Conservation (phyloP, 2,329 filamentous ascomycete species). For the Diaporthe caulivora region DNA sequence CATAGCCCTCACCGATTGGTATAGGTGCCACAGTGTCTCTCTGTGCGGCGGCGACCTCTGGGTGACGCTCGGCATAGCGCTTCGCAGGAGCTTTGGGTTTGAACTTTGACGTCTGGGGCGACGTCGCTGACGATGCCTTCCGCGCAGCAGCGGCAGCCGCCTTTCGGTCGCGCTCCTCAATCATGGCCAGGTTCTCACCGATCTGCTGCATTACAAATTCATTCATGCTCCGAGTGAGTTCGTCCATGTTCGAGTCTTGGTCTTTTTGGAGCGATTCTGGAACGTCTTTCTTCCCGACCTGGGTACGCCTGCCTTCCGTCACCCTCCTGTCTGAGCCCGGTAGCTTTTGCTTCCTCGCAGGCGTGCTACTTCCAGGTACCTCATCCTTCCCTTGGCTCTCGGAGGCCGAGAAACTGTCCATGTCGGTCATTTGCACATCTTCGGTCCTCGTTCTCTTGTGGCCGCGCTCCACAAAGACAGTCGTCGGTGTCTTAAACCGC, state of each 20-base stretch:
- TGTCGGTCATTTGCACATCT: constrained; percentile 35
- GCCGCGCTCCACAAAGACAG: constrained; percentile 68
- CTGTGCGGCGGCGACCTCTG: constrained; percentile 50
- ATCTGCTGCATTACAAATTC: constrained; percentile 71
- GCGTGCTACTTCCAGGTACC: constrained; percentile 43
- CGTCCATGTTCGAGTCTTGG: constrained; percentile 59
- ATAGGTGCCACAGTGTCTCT: constrained; percentile 37
- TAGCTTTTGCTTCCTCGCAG: constrained; percentile 49
- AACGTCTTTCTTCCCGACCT: constrained; percentile 42
- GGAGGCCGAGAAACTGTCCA: background rate
- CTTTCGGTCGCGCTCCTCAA: constrained; percentile 52
- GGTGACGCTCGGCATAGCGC: constrained; percentile 69
- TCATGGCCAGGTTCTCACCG: constrained; percentile 62
- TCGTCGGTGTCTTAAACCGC: constrained; percentile 52
- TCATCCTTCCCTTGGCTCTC: constrained; percentile 31
- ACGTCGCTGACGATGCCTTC: constrained; percentile 40
- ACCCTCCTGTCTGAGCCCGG: constrained; percentile 48
- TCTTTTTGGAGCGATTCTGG: constrained; percentile 50
- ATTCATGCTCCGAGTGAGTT: constrained; percentile 68
- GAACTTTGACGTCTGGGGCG: constrained; percentile 55
- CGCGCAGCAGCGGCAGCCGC: constrained; percentile 31
- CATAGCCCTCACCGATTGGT: constrained; percentile 41
- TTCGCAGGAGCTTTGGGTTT: constrained; percentile 68
- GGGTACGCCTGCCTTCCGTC: constrained; percentile 40
- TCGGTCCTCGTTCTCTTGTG: constrained; percentile 46